Conservation (phyloP, 208 protist genomes). For the Wallacemonas sp. region DNA sequence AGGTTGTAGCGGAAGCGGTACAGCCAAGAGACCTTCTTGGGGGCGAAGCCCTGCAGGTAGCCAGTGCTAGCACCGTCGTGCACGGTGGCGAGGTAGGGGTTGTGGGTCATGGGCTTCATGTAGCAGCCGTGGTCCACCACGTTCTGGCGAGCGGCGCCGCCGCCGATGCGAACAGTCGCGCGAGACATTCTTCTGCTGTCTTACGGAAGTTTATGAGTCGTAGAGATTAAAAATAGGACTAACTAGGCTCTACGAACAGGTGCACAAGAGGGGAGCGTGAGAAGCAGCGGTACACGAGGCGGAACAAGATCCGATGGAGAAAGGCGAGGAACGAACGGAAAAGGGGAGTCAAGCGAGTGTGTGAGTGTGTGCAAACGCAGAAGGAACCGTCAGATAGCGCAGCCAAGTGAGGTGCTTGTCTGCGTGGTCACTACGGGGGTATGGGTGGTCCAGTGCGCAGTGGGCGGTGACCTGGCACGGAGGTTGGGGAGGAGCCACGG, state of each 20-base stretch:
- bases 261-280: neutral
- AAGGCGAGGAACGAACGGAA: neutral
- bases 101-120: conserved; percentile 72
- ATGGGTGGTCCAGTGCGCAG: too few relatives aligned
- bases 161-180: conserved; percentile 40
- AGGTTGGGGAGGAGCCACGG: too few relatives aligned
- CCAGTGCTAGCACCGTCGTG: conserved; percentile 75
- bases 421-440: too few relatives aligned
- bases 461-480: too few relatives aligned
- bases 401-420: too few relatives aligned
- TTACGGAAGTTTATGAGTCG: conserved; percentile 1
- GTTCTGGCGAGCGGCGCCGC: conserved; percentile 53
- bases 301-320: neutral
- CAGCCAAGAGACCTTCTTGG: conserved; percentile 75
- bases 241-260: neutral
- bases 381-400: too few relatives aligned
- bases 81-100: conserved; percentile 64
- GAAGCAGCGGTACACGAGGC: neutral
- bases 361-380: too few relatives aligned
- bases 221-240: conserved; percentile 10
- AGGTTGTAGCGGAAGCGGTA: conserved; percentile 87
- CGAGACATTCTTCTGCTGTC: conserved; percentile 51
- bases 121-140: conserved; percentile 75
- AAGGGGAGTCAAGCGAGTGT: neutral
- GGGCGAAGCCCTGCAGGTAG: conserved; percentile 67